Percentiles rank a stretch among this genome's conserved stretches.
Evolutionary conservation across 1,284 basidiomycete species (phyloP).

Genomic region (Cystobasidium sp.): DNA sequence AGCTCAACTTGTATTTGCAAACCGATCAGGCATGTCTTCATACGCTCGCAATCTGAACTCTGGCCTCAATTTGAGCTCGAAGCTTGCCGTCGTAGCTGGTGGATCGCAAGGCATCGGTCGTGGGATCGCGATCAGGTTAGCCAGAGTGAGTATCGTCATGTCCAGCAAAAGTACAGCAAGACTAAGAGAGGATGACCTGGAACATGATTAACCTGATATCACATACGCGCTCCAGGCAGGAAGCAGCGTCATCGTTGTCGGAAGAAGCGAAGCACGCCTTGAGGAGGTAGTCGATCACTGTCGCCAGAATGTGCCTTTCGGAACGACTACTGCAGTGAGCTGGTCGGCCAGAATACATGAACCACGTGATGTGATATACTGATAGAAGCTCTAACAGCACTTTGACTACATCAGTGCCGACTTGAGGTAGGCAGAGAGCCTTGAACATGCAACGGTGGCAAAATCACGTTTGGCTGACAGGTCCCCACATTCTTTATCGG

Average conservation of each 20-base stretch:
- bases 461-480: neutral
- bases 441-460: neutral
- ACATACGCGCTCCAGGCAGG: conserved; percentile 48
- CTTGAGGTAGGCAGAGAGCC: conserved; percentile 48
- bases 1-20: neutral
- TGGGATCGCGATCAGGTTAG: conserved; percentile 46
- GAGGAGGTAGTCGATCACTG: conserved; percentile 53
- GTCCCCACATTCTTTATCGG: neutral
- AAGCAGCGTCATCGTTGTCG: conserved; percentile 57
- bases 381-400: conserved; percentile 13
- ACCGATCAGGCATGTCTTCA: conserved; percentile 38
- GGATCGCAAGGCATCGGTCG: conserved; percentile 50
- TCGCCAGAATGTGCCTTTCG: conserved; percentile 42
- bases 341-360: neutral
- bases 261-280: conserved; percentile 54
- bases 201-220: conserved; percentile 1
- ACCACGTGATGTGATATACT: neutral
- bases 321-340: conserved; percentile 30
- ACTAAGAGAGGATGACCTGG: neutral
- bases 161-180: neutral
- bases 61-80: conserved; percentile 48
- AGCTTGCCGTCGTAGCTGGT: conserved; percentile 52
- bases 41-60: conserved; percentile 46
- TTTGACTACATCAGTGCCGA: conserved; percentile 58
- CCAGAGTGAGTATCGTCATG: conserved; percentile 25